Evolutionary conservation across 768 basidiomycete genomes (phyloP), one percentile per base, ranked within the genome.

Genomic region (Russula lepida): DNA sequence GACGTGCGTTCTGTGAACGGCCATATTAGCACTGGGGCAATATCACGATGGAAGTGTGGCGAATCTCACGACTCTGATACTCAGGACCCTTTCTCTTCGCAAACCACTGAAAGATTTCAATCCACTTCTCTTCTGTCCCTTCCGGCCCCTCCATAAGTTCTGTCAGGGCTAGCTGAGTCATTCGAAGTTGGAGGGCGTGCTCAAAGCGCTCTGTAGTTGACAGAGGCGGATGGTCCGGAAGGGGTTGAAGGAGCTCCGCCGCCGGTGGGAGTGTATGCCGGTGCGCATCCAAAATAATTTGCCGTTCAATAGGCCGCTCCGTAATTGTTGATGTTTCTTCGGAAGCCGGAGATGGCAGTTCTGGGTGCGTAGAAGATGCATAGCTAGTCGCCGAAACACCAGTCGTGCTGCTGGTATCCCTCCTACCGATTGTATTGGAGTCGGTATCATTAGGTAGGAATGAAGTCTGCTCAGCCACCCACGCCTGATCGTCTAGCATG

Each of bases 91-190:
- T 78, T 66, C 78, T 76, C 59, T 85, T 86, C 0, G 92, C 85
- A 68, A 93, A 85, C 88, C 89, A 97, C 5, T 81, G 75, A 71
- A 95, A 95, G 8, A 92, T 79, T 28, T 92, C 91, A 17, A 92
- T 76, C 83, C 92, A 94, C 59, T 83, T 85, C 19, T 76, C 74
- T 63, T 88, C 85, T 0, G 93, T 94, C 43, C 84, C 82, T 67
- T 95, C 92, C 0, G 92, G 80, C 0, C 97, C 95, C 39, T 93
- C 87, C 19, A 89, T 80, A 37, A 86, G 81, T 73, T 98, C 97
- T 19, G 81, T 79, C 52, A 98, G 74, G 6, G 86, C 83, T 51
- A 88, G 84, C 69, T 90, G 86, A 0, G 93, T 89, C 81, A 95
- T 89, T 32, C 93, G 79, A 33, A 98, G 72, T 71, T 97, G 89